Evolutionary conservation across 2,329 filamentous ascomycete genomes (phyloP).

Genomic region (Alternaria triticina): DNA sequence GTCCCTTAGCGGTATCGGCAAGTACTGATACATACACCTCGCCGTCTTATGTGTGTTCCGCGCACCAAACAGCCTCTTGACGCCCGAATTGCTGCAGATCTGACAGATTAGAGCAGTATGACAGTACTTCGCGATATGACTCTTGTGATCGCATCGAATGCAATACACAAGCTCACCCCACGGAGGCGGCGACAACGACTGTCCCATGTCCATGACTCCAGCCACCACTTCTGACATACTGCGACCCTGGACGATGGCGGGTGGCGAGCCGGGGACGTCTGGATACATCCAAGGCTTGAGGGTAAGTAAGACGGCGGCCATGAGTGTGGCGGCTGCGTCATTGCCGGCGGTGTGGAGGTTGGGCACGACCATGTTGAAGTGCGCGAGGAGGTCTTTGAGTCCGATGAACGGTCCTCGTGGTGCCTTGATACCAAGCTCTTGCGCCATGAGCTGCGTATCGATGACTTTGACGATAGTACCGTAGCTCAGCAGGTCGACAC

Average conservation of each 20-base stretch:
- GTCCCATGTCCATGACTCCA: neutral
- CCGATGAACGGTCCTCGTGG: conserved; percentile 14
- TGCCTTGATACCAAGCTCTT: conserved; percentile 5
- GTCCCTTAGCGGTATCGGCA: neutral
- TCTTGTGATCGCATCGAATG: conserved; percentile 13
- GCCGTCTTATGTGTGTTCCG: conserved; percentile 2
- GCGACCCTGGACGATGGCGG: neutral
- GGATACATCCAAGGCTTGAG: conserved; percentile 12
- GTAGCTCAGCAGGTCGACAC: conserved; percentile 10
- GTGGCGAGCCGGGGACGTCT: neutral
- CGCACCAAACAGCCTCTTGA: neutral
- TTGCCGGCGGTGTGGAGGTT: conserved; percentile 25
- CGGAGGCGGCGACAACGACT: neutral
- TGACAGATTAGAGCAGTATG: conserved; percentile 4
- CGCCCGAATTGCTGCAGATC: conserved; percentile 1
- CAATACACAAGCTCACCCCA: conserved; percentile 13
- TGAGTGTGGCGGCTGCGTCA: conserved; percentile 19
- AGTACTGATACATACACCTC: conserved; percentile 9
- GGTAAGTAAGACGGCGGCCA: conserved; percentile 17
- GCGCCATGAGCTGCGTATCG: conserved; percentile 25
- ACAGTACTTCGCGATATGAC: conserved; percentile 10
- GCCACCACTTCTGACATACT: neutral
- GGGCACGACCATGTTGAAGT: conserved; percentile 15
- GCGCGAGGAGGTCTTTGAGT: conserved; percentile 11
- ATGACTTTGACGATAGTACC: conserved; percentile 25